Evolutionary conservation across 2,329 filamentous ascomycete genomes (phyloP).

Genomic region (Paecilomyces dactylethromorphus): DNA sequence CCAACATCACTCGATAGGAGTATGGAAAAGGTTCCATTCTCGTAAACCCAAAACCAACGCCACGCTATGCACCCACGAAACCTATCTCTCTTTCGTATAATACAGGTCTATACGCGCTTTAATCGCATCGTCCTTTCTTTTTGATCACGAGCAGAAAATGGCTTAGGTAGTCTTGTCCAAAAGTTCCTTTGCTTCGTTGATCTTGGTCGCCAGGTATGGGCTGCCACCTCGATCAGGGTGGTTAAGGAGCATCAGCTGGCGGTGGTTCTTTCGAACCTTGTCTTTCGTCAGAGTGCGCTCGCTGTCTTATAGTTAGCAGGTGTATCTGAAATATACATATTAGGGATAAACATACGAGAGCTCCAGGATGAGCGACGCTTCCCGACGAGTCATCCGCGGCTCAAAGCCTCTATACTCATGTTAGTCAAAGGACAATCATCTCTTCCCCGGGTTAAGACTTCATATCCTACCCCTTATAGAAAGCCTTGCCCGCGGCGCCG

Average conservation of each 20-base stretch:
- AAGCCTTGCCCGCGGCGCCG: constrained; percentile 78
- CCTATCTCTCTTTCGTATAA: constrained; percentile 16
- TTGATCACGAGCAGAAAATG: neutral
- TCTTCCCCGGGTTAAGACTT: neutral
- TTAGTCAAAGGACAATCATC: constrained; percentile 8
- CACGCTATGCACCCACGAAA: constrained; percentile 34
- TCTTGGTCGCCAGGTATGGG: constrained; percentile 92
- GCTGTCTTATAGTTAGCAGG: constrained; percentile 40
- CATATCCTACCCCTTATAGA: constrained; percentile 69
- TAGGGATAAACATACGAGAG: constrained; percentile 59
- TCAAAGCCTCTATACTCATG: constrained; percentile 65
- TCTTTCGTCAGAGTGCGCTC: constrained; percentile 86
- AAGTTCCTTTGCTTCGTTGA: constrained; percentile 97
- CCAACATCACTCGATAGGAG: constrained; percentile 50
- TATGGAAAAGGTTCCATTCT: constrained; percentile 13
- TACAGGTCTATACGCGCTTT: neutral
- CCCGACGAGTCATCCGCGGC: constrained; percentile 82
- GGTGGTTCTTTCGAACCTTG: constrained; percentile 90
- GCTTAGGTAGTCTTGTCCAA: constrained; percentile 63
- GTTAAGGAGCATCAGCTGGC: constrained; percentile 93
- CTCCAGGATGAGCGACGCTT: constrained; percentile 84
- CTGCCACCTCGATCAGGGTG: constrained; percentile 96
- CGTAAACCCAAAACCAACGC: constrained; percentile 27
- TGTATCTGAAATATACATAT: neutral
- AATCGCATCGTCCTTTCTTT: neutral